Percentiles rank a stretch among this genome's conserved stretches.
phyloP scores from a whole-genome alignment of 345 rosid species.

The Euphorbia peplus region DNA sequence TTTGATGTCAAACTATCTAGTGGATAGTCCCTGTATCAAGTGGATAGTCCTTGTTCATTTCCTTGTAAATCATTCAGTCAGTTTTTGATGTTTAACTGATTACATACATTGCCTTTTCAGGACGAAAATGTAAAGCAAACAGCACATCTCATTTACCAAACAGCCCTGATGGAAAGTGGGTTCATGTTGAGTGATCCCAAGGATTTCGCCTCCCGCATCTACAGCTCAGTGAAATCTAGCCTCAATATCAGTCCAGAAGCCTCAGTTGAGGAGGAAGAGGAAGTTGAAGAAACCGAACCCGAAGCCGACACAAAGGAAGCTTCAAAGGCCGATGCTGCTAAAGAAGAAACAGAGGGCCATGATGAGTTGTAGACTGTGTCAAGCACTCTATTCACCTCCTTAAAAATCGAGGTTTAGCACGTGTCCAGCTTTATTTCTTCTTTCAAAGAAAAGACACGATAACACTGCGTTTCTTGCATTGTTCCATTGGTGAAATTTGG shows the following conservation, averaged over 20 bases:
- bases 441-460: neutral
- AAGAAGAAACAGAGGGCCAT: conserved; percentile 33
- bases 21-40: too few relatives aligned
- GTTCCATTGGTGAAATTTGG: conserved; percentile 1
- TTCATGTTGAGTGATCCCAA: conserved; percentile 71
- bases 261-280: conserved; percentile 69
- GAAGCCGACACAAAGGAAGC: conserved; percentile 38
- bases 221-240: conserved; percentile 69
- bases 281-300: conserved; percentile 50
- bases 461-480: conserved; percentile 15
- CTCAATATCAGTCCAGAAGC: conserved; percentile 77
- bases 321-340: conserved; percentile 18
- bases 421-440: neutral
- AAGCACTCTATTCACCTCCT: neutral
- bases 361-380: conserved; percentile 48
- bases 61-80: too few relatives aligned
- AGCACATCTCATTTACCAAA: conserved; percentile 86
- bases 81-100: neutral
- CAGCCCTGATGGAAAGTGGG: conserved; percentile 96
- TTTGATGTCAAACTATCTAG: too few relatives aligned
- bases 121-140: conserved; percentile 71
- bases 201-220: conserved; percentile 80
- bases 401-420: too few relatives aligned
- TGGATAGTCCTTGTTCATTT: too few relatives aligned
- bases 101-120: conserved; percentile 31